Evolutionary conservation across 805 yeast genomes (phyloP).

Genomic region (Candida mattraensis): DNA sequence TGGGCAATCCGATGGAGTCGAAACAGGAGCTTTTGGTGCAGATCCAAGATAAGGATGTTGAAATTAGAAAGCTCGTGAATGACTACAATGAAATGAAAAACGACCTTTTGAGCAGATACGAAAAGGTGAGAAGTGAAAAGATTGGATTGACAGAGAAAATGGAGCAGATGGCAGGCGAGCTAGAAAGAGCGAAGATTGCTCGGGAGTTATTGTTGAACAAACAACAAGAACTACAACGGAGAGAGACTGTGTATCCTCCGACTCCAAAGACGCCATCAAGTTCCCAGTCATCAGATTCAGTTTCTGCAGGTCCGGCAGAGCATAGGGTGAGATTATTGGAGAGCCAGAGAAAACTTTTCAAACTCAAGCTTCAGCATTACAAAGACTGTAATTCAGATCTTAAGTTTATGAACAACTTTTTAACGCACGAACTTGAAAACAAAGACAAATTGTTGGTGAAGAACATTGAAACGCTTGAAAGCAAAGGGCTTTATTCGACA

Average conservation of each 20-base stretch:
- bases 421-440: conserved; percentile 29
- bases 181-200: conserved; percentile 21
- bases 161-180: conserved; percentile 22
- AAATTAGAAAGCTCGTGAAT: conserved; percentile 20
- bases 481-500: not conserved
- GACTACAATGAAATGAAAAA: conserved; percentile 35
- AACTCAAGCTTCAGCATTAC: conserved; percentile 47
- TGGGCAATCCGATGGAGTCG: conserved; percentile 1
- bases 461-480: conserved; percentile 29
- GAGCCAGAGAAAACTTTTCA: conserved; percentile 45
- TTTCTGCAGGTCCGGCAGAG: conserved; percentile 1
- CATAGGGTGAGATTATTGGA: conserved; percentile 29
- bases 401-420: conserved; percentile 34
- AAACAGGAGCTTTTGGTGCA: conserved; percentile 9
- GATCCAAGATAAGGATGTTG: conserved; percentile 18
- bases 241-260: conserved; percentile 21
- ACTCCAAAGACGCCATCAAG: conserved; percentile 26
- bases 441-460: conserved; percentile 24
- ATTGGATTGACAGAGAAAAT: conserved; percentile 30
- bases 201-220: conserved; percentile 16
- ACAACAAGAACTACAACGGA: conserved; percentile 7
- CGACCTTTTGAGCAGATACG: conserved; percentile 30
- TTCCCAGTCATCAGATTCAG: not conserved
- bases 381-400: conserved; percentile 37
- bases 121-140: conserved; percentile 28